Percentiles rank a stretch among this genome's conserved stretches.
phyloP scores from a whole-genome alignment of 352 stramenopile genomes.

The Globisporangium camurandrum region DNA sequence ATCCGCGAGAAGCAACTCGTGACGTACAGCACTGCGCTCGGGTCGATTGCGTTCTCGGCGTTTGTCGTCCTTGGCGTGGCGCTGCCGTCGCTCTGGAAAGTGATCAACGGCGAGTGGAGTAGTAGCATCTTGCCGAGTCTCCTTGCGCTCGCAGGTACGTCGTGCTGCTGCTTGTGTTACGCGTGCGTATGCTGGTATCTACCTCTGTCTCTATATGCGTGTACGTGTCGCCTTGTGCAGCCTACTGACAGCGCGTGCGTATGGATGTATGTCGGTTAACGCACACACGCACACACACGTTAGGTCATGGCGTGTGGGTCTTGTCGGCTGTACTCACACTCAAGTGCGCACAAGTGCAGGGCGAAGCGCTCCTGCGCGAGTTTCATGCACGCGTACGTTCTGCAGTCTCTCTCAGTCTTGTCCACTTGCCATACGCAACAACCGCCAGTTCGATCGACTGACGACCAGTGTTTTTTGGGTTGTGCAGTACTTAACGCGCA shows the following conservation, averaged over 20 bases:
- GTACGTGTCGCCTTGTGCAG: too few species aligned
- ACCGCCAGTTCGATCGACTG: too few species aligned
- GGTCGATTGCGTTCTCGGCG: slow-evolving; percentile 31
- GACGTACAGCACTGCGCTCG: slow-evolving; percentile 58
- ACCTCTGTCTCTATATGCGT: neutral
- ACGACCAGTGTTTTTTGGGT: too few species aligned
- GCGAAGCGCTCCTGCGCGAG: slow-evolving; percentile 47
- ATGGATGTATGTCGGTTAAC: too few species aligned
- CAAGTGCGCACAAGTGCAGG: slow-evolving; percentile 61
- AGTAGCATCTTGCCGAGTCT: slow-evolving; percentile 40
- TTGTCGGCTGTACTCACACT: slow-evolving; percentile 49
- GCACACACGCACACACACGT: neutral
- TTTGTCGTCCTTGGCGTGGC: slow-evolving; percentile 33
- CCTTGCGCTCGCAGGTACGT: slow-evolving; percentile 37
- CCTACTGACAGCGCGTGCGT: neutral
- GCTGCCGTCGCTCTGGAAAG: slow-evolving; percentile 56
- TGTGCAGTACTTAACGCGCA: slow-evolving; percentile 28
- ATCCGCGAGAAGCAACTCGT: slow-evolving; percentile 52
- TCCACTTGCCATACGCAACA: too few species aligned
- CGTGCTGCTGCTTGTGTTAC: neutral
- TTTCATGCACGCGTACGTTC: slow-evolving; percentile 40
- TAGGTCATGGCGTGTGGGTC: slow-evolving; percentile 43
- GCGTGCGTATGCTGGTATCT: neutral
- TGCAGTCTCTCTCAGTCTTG: neutral
- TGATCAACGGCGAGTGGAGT: slow-evolving; percentile 75